Conservation (phyloP, 148 eudicot species). For the Silene uniflora region DNA sequence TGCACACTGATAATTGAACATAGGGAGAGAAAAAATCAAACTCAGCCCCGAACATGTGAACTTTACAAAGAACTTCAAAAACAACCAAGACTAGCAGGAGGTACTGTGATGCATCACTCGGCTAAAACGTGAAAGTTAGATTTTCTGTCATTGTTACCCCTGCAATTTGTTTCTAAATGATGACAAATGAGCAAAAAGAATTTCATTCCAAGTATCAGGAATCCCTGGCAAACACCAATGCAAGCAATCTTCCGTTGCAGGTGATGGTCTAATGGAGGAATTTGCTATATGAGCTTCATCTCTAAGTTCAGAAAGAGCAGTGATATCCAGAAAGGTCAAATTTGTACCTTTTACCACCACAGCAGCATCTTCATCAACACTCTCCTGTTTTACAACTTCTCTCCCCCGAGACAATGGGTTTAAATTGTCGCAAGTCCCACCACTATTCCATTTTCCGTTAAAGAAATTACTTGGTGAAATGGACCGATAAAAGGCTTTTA, state of each 20-base stretch:
- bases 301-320: slow-evolving; percentile 64
- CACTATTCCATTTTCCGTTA: slow-evolving; percentile 79
- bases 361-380: slow-evolving; percentile 43
- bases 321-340: slow-evolving; percentile 56
- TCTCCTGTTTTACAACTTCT: slow-evolving; percentile 42
- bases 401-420: slow-evolving; percentile 50
- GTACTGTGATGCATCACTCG: neutral
- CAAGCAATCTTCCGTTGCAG: slow-evolving; percentile 65
- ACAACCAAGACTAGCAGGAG: neutral
- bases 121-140: neutral
- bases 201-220: slow-evolving; percentile 78
- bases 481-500: slow-evolving; percentile 60
- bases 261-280: slow-evolving; percentile 46
- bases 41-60: neutral
- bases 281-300: slow-evolving; percentile 73
- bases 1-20: neutral
- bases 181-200: slow-evolving; percentile 54
- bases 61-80: neutral
- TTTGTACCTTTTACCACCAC: slow-evolving; percentile 53
- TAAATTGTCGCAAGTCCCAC: slow-evolving; percentile 72
- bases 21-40: slow-evolving; percentile 1
- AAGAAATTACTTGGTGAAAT: slow-evolving; percentile 82
- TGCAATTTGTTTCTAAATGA: slow-evolving; percentile 17
- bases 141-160: neutral
- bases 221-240: slow-evolving; percentile 86